Evolutionary conservation across 2,329 filamentous ascomycete genomes (phyloP).

Genomic region (Penicillium sp.): DNA sequence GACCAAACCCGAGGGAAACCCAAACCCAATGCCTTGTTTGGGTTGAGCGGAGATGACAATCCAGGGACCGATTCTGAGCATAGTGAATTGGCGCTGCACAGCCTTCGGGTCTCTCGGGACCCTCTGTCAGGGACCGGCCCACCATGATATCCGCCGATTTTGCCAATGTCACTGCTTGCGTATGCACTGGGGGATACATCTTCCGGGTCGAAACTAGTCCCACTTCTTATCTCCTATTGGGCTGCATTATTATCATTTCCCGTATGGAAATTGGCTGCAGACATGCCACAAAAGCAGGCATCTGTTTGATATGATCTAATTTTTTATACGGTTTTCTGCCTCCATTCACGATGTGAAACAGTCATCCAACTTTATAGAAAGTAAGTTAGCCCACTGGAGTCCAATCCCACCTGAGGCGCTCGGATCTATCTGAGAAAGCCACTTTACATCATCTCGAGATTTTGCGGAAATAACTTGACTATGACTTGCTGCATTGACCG

Average conservation of each 20-base stretch:
- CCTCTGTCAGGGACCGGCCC: conserved; percentile 17
- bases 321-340: not conserved
- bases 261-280: not conserved
- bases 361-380: not conserved
- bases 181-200: not conserved
- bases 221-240: not conserved
- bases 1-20: conserved; percentile 32
- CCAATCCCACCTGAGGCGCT: conserved; percentile 10
- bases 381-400: not conserved
- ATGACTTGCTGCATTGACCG: not conserved
- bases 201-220: not conserved
- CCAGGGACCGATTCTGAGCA: conserved; percentile 31
- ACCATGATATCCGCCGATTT: conserved; percentile 1
- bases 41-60: conserved; percentile 32
- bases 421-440: conserved; percentile 9
- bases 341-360: not conserved
- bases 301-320: not conserved
- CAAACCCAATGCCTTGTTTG: conserved; percentile 35
- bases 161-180: not conserved
- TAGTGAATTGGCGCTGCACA: conserved; percentile 42
- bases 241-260: not conserved
- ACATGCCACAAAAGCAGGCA: not conserved
- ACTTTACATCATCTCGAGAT: conserved; percentile 10
- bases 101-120: conserved; percentile 32
- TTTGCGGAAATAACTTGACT: not conserved